Percentiles rank a stretch among this genome's conserved stretches.
Conservation (phyloP, 176 grass and related monocot species). For the Zoysia pacifica region DNA sequence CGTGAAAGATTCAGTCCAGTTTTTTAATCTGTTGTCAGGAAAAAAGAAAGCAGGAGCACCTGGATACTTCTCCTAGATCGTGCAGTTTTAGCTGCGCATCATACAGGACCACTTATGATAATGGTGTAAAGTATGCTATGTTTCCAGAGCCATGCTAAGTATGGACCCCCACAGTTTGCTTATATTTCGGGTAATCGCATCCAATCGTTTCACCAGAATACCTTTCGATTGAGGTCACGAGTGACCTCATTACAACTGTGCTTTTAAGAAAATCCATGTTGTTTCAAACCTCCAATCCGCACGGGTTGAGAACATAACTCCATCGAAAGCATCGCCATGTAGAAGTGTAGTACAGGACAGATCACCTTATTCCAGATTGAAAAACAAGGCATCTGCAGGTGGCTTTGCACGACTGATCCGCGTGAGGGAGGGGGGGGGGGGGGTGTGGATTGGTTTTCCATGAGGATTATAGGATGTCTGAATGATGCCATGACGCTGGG, state of each 20-base stretch:
- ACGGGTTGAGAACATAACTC: background rate
- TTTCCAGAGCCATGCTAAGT: constrained; percentile 39
- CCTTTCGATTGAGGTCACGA: constrained; percentile 49
- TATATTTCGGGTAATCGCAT: constrained; percentile 23
- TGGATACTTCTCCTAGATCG: background rate
- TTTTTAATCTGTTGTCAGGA: background rate
- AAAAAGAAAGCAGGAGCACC: background rate
- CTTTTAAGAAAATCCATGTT: constrained; percentile 1
- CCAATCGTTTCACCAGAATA: constrained; percentile 13
- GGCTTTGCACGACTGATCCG: too few relatives aligned
- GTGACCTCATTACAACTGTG: constrained; percentile 49
- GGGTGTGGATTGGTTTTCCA: too few relatives aligned
- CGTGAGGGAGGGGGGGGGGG: too few relatives aligned
- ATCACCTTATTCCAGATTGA: background rate
- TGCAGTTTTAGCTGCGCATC: background rate
- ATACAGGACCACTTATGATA: constrained; percentile 10
- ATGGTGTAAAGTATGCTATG: background rate
- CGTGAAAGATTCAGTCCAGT: background rate
- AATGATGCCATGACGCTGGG: too few relatives aligned
- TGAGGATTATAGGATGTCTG: too few relatives aligned
- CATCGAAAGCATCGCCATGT: background rate
- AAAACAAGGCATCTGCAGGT: background rate
- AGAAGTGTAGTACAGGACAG: background rate
- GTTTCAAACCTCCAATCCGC: background rate
- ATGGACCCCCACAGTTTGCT: constrained; percentile 33